These are phyloP conservation scores for Tothia fuscella DNA, from an alignment of 2,329 filamentous ascomycete genomes.

Conservation along the genomic window DNA sequence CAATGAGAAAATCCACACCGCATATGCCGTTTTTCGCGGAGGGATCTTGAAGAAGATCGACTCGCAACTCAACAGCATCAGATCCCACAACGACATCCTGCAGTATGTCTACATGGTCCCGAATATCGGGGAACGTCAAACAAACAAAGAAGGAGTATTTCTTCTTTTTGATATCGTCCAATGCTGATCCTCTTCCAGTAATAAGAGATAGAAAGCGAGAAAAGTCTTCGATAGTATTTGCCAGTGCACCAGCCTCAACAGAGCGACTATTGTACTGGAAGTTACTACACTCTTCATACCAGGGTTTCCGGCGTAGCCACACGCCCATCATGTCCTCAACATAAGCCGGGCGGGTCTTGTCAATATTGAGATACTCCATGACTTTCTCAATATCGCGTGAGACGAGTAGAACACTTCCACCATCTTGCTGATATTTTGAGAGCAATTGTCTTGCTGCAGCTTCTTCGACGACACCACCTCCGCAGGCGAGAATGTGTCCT, in stretches of 20 bases:
- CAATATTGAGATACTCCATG: constrained; percentile 74
- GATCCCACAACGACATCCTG: constrained; percentile 67
- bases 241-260: constrained; percentile 35
- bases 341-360: constrained; percentile 86
- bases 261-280: constrained; percentile 81
- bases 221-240: constrained; percentile 54
- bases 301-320: constrained; percentile 77
- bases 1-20: constrained; percentile 62
- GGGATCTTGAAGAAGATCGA: constrained; percentile 74
- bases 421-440: constrained; percentile 56
- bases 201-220: constrained; percentile 59
- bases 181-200: constrained; percentile 43
- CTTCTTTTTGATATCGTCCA: constrained; percentile 50
- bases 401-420: constrained; percentile 77
- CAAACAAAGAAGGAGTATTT: constrained; percentile 83
- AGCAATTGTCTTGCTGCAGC: constrained; percentile 68
- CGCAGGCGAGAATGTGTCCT: constrained; percentile 81
- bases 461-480: constrained; percentile 84
- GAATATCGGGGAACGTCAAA: constrained; percentile 68
- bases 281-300: constrained; percentile 89
- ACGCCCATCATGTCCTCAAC: constrained; percentile 85
- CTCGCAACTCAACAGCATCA: constrained; percentile 88
- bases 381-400: constrained; percentile 80
- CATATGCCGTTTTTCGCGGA: constrained; percentile 45
- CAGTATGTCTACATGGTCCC: constrained; percentile 50